A percentile compares a stretch with the other conserved stretches of the same genome.
Evolutionary conservation across 2,329 filamentous ascomycete species (phyloP).

Genomic region (Seiridium cupressi): DNA sequence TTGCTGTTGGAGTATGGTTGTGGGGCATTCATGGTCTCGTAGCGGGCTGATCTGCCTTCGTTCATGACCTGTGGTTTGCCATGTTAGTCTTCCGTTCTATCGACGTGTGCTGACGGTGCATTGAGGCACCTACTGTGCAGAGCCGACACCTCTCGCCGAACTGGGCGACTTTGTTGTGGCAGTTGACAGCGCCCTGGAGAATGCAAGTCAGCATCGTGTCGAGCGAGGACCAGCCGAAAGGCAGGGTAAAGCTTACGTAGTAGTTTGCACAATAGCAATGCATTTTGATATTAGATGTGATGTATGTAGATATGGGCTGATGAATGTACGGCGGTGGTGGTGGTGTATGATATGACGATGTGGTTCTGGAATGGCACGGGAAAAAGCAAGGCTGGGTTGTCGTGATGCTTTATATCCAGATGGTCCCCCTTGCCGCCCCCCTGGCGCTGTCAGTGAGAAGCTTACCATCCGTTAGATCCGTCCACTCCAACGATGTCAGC

Average conservation of each 20-base stretch:
- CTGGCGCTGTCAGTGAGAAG: neutral
- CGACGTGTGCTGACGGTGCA: neutral
- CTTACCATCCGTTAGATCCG: slow-evolving; percentile 1
- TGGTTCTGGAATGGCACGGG: neutral
- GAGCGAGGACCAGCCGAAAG: neutral
- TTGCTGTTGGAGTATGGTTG: neutral
- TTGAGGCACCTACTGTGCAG: slow-evolving; percentile 21
- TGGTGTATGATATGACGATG: neutral
- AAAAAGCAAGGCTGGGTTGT: neutral
- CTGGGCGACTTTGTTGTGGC: slow-evolving; percentile 24
- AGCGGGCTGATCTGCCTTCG: slow-evolving; percentile 19
- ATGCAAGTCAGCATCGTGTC: neutral
- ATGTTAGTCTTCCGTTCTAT: neutral
- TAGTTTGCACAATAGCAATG: slow-evolving; percentile 28
- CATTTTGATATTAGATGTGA: slow-evolving; percentile 18
- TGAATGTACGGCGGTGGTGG: neutral
- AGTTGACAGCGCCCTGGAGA: slow-evolving; percentile 21
- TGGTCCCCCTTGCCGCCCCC: neutral
- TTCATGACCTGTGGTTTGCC: slow-evolving; percentile 18
- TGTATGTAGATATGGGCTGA: neutral
- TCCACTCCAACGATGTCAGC: neutral
- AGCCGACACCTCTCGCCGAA: slow-evolving; percentile 26
- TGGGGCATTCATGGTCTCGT: slow-evolving; percentile 9
- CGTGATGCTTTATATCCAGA: neutral
- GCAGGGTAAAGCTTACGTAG: slow-evolving; percentile 15